Evolutionary conservation across 1,284 basidiomycete genomes (phyloP).

Genomic region (Mycena citricolor): DNA sequence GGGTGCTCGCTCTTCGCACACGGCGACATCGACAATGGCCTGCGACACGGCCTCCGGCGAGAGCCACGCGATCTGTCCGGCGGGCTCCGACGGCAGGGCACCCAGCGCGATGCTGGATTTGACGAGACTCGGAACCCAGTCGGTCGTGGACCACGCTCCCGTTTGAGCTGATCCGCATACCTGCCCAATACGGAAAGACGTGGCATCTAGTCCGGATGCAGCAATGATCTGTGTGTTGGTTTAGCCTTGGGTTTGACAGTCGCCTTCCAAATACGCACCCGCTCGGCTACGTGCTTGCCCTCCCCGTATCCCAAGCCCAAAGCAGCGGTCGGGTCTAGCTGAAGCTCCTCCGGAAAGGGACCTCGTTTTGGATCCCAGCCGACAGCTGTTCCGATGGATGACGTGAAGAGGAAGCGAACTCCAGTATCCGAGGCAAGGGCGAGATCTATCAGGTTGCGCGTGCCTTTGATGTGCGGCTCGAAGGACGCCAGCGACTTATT

Average conservation of each 20-base stretch:
- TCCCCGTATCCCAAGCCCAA: constrained; percentile 27
- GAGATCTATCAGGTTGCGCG: constrained; percentile 38
- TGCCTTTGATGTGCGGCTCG: constrained; percentile 36
- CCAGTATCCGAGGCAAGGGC: constrained; percentile 23
- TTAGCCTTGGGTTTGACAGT: background rate
- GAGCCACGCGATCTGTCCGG: constrained; percentile 31
- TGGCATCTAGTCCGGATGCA: constrained; percentile 28
- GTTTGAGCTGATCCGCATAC: constrained; percentile 24
- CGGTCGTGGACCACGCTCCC: constrained; percentile 29
- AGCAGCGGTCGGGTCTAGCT: constrained; percentile 18
- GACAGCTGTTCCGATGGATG: constrained; percentile 21
- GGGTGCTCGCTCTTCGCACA: constrained; percentile 22
- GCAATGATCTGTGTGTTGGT: constrained; percentile 25
- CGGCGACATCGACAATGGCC: constrained; percentile 32
- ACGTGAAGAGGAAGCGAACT: constrained; percentile 29
- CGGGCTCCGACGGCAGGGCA: constrained; percentile 13
- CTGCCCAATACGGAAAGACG: constrained; percentile 30
- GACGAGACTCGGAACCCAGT: constrained; percentile 30
- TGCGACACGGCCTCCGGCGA: constrained; percentile 32
- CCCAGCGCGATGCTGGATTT: constrained; percentile 29
- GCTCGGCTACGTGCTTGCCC: constrained; percentile 26
- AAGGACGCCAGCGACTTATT: constrained; percentile 39
- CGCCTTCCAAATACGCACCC: constrained; percentile 12
- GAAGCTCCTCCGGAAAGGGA: constrained; percentile 24
- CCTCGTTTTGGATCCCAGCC: constrained; percentile 19